Evolutionary conservation across 2,329 filamentous ascomycete genomes (phyloP).

Genomic region (Ascochyta fabae): DNA sequence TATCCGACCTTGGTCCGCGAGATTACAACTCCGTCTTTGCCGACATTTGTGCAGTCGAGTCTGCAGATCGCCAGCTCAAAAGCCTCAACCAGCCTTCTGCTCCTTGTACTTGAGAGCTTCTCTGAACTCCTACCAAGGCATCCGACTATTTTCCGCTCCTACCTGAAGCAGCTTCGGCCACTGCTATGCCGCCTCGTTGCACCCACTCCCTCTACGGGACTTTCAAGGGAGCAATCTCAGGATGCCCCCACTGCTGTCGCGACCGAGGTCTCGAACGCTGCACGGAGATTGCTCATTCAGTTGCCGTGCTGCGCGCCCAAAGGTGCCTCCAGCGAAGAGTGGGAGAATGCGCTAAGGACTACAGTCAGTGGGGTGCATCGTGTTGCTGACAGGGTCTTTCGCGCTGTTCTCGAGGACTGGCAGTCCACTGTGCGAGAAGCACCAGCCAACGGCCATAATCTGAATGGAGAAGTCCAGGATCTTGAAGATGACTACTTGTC

Average conservation of each 20-base stretch:
- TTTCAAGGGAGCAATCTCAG: slow-evolving; percentile 25
- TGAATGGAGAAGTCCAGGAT: slow-evolving; percentile 48
- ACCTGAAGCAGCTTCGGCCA: slow-evolving; percentile 69
- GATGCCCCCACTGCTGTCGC: slow-evolving; percentile 55
- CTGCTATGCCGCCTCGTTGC: slow-evolving; percentile 67
- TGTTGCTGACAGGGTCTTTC: slow-evolving; percentile 78
- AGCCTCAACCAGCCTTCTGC: slow-evolving; percentile 57
- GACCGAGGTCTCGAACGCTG: slow-evolving; percentile 60
- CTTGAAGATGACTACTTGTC: slow-evolving; percentile 52
- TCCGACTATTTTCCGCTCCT: slow-evolving; percentile 81
- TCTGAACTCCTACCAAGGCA: slow-evolving; percentile 77
- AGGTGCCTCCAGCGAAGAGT: slow-evolving; percentile 77
- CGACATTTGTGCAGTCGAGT: slow-evolving; percentile 75
- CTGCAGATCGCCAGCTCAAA: slow-evolving; percentile 62
- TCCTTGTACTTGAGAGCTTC: slow-evolving; percentile 75
- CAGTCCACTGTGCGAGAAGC: slow-evolving; percentile 64
- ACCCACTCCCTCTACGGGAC: slow-evolving; percentile 61
- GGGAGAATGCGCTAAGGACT: slow-evolving; percentile 70
- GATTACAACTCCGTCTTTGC: slow-evolving; percentile 82
- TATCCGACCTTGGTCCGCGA: slow-evolving; percentile 85
- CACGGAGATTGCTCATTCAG: slow-evolving; percentile 71
- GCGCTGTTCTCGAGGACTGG: slow-evolving; percentile 82
- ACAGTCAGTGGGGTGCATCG: slow-evolving; percentile 70
- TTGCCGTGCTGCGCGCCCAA: slow-evolving; percentile 84
- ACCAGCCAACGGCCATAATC: slow-evolving; percentile 36